Evolutionary conservation across 768 basidiomycete genomes (phyloP), one percentile per base, ranked within the genome.

Genomic region (Lepiota brunneoincarnata): DNA sequence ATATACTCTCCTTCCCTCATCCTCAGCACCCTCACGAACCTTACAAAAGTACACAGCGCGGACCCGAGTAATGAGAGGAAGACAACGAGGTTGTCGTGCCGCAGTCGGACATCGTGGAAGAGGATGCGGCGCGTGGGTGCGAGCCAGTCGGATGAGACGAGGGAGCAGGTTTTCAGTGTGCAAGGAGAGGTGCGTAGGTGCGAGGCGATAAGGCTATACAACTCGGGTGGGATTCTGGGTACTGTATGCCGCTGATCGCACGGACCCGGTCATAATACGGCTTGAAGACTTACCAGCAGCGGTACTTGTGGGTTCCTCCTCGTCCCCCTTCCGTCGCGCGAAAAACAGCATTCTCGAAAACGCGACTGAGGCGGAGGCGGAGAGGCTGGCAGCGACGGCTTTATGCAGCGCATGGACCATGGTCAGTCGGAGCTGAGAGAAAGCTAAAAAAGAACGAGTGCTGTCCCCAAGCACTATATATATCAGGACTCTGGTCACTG

Each of bases 1-100:
- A 15, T 20, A 18, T 45, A 54, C 35, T 54, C 52, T 2, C 52
- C 52, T 15, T 54, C 52, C 14, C 52, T 45, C 44, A 54, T 38
- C 43, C 31, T 36, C 36, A 54, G 21, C 24, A 44, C 43, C 36
- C 23, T 37, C 37, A 54, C 52, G 0, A 7, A 11, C 2, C 17
- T 5, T 4, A 4, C 6, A 31, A 54, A 46, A n/a, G 31, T 45
- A 28, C 51, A 52, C 0, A 9, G 11, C 15, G 26, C n/a, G 4
- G 23, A 28, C 9, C 23, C 31, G 20, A 46, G 31, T 18, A 54
- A 21, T 0, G 10, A 15, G 3, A 54, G 35, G 15, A 54, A 54
- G 17, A 6, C 0, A 17, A n/a, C 12, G 6, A 54, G 23, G 10
- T 54, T 54, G 15, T 17, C 31, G 21, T 54, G 28, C 1, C 44